A percentile compares a stretch with the other conserved stretches of the same genome.
Conservation (phyloP, 1,284 basidiomycete genomes). For the Ganoderma resinaceum region DNA sequence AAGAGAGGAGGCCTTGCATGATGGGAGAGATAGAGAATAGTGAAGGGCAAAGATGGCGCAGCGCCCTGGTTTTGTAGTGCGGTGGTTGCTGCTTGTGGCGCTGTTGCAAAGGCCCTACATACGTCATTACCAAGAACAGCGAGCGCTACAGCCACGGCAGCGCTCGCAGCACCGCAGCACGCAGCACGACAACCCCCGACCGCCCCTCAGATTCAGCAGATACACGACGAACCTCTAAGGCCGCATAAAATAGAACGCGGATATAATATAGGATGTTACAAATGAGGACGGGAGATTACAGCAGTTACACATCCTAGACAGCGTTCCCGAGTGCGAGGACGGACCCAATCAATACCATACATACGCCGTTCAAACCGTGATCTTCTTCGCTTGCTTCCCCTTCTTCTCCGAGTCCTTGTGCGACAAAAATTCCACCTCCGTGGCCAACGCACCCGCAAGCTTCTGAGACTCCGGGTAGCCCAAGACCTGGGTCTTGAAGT, state of each 20-base stretch:
- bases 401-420: conserved; percentile 98
- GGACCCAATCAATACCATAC: conserved; percentile 14
- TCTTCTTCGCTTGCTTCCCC: conserved; percentile 84
- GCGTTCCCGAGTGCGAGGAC: conserved; percentile 10
- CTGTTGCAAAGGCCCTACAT: conserved; percentile 28
- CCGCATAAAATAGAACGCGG: not conserved
- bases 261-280: conserved; percentile 35
- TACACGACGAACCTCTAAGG: not conserved
- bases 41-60: conserved; percentile 15
- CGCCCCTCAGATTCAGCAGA: not conserved
- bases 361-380: conserved; percentile 60
- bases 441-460: conserved; percentile 83
- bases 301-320: conserved; percentile 25
- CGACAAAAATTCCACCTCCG: conserved; percentile 93
- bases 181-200: not conserved
- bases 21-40: conserved; percentile 24
- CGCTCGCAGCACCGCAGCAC: conserved; percentile 10
- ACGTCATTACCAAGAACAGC: conserved; percentile 23
- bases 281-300: conserved; percentile 25
- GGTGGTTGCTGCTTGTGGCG: conserved; percentile 22
- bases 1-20: conserved; percentile 71
- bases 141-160: conserved; percentile 15
- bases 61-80: conserved; percentile 21
- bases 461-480: conserved; percentile 81
- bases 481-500: conserved; percentile 93